Base-by-base conservation (phyloP, 139 green algal species). In the Closterium sp. region DNA sequence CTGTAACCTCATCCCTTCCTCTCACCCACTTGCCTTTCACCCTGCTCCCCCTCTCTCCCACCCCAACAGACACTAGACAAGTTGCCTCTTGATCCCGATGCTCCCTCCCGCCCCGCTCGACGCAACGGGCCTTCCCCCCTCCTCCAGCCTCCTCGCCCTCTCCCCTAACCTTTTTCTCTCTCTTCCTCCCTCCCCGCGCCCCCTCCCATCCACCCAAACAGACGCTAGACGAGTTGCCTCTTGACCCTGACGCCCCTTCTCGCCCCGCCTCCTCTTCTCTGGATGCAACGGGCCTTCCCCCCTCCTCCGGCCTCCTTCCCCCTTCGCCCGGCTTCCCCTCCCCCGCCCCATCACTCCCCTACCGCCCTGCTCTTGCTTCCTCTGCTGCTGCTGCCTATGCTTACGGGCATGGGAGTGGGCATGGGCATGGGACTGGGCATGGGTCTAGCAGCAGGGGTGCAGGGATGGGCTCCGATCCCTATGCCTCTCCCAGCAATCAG, bases 221-320 rank as follows among this genome's bases (percentile, higher is more conserved):
- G 84, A 92, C 90, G 21, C 31, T 92, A n/a, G 90, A 92, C 66
- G 90, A 92, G 33, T 23, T 92, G 9, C 90, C 90, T 10, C 23
- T 92, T 12, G 90, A 92, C 21, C n/a, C 33, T 12, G 90, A 90
- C 84, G 66, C 30, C 23, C 84, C 84, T 2, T 35, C 33, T 33
- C 23, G 69, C 23, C 32, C 89, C 31, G 69, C 69, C 23, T n/a
- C 23, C 34, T 86, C 34, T 38, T 10, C 25, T 25, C 31, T 91
- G 16, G 89, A 91, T 9, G 84, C 89, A 7, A 91, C 89, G 0
- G 89, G 89, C 30, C 89, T 91, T 1, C 89, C 69, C 23, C 81
- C 38, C 1, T 43, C 89, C 30, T 91, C 89, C 32, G 55, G 55
- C 55, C 55, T 76, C 55, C 55, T 76, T 2, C 55, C 55, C 12